Conservation (phyloP, 2,329 filamentous ascomycete genomes). For the Trichoderma harzianum region DNA sequence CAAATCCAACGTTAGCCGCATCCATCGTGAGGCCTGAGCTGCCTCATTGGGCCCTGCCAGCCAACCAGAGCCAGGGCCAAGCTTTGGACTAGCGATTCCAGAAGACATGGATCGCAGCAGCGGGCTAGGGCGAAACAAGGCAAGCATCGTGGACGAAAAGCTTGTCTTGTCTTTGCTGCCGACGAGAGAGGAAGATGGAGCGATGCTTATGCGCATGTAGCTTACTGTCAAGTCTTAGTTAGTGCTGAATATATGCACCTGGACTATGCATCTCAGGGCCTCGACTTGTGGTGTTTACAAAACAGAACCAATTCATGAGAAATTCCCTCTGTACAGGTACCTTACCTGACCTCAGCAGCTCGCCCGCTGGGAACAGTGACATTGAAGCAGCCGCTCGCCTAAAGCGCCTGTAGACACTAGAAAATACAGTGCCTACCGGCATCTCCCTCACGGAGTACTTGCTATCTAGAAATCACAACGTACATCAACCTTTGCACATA, state of each 20-base stretch:
- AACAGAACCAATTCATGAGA: background rate
- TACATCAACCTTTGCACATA: background rate
- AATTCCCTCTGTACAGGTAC: background rate
- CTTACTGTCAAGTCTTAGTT: background rate
- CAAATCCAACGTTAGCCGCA: background rate
- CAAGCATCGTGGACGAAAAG: background rate
- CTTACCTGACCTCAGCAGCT: background rate
- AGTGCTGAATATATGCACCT: background rate
- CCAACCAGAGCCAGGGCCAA: slow-evolving; percentile 1
- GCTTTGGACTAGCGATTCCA: background rate
- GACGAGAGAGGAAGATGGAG: background rate
- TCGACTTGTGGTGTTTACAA: background rate
- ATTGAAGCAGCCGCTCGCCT: background rate
- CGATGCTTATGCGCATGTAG: background rate
- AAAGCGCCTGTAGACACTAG: background rate
- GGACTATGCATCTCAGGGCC: background rate
- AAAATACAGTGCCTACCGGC: background rate
- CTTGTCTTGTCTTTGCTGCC: background rate
- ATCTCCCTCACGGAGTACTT: background rate
- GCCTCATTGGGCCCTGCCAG: background rate
- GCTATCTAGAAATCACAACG: background rate
- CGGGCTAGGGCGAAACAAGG: background rate
- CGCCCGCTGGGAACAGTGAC: background rate
- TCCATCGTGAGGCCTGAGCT: slow-evolving; percentile 1
- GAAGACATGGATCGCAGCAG: background rate